Base-by-base conservation (phyloP, 179 eudicot species). In the Drosera spatulata region DNA sequence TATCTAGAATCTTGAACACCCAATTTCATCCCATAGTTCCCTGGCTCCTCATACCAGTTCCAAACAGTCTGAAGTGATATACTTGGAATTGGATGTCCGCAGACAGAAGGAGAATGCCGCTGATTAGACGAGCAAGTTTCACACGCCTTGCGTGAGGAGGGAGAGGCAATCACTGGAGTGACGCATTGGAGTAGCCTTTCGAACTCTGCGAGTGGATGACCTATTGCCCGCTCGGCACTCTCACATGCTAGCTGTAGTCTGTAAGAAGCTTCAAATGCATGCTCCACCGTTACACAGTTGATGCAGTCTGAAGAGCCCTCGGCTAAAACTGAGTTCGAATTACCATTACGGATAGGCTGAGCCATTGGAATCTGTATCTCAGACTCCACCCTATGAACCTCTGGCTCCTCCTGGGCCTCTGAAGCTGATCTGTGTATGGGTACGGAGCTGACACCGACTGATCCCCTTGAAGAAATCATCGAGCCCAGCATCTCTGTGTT, bases 1-100 rank as follows among this genome's bases (percentile, higher is more conserved):
- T 60, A 59, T 39, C 69, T 73, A 55, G 13, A 60, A 41, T 74
- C 82, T 40, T 75, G 64, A 12, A 76, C 68, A 56, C 51, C 66
- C 48, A 81, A 78, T 75, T 78, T 81, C 50, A 81, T 56, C 10
- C 85, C 85, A 71, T 75, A 81, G 42, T 64, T 72, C 61, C 82
- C 85, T 45, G 75, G 82, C 64, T 71, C 80, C 71, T 81, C 85
- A 66, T 78, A 78, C 85, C 85, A 81, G 47, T 75, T 68, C 78
- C 80, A 81, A 59, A 81, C 53, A 52, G 66, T 58, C 41, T 72
- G 60, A 72, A 81, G 71, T 63, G 78, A 55, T 57, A 77, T 63
- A 44, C 61, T 69, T 13, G 80, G 80, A 38, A 33, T 67, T 55
- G 69, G 60, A 53, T 80, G 70, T 62, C 60, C 48, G 59, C 45